Evolutionary conservation across 1,284 basidiomycete species (phyloP).

Genomic region (Tylopilus microsporus): DNA sequence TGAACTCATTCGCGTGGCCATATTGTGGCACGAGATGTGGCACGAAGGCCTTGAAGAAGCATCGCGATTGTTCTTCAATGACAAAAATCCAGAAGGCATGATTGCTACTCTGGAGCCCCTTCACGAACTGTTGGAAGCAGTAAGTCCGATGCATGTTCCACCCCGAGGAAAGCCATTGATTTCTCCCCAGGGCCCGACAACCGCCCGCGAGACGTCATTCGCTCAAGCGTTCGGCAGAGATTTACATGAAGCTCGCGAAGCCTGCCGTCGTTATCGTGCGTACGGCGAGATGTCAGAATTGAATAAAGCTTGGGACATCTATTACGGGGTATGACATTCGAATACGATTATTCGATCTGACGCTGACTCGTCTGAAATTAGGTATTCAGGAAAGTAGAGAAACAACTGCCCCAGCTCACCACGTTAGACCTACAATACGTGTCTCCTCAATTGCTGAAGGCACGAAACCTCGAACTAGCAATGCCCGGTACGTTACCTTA

Average conservation of each 20-base stretch:
- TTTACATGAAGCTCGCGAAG: conserved; percentile 90
- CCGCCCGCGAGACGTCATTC: conserved; percentile 93
- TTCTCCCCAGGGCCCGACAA: conserved; percentile 75
- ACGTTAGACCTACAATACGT: conserved; percentile 97
- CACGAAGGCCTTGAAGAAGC: conserved; percentile 98
- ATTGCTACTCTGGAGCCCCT: conserved; percentile 91
- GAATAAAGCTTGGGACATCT: conserved; percentile 99
- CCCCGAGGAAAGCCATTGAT: background rate
- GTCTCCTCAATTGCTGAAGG: conserved; percentile 87
- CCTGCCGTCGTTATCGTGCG: conserved; percentile 80
- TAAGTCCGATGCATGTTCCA: conserved; percentile 37
- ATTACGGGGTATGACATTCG: conserved; percentile 66
- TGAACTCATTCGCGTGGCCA: conserved; percentile 95
- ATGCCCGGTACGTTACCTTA: conserved; percentile 68
- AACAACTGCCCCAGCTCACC: conserved; percentile 86
- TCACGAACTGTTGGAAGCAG: conserved; percentile 89
- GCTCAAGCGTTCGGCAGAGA: conserved; percentile 93
- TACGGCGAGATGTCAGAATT: conserved; percentile 88
- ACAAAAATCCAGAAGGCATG: conserved; percentile 99
- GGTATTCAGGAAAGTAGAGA: conserved; percentile 97
- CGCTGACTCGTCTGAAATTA: conserved; percentile 30
- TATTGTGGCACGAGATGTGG: conserved; percentile 99
- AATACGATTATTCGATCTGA: conserved; percentile 1
- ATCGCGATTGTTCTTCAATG: conserved; percentile 94
- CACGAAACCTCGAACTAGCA: conserved; percentile 87